Conservation (phyloP, 768 basidiomycete genomes). For the Termitomyces sp. region DNA sequence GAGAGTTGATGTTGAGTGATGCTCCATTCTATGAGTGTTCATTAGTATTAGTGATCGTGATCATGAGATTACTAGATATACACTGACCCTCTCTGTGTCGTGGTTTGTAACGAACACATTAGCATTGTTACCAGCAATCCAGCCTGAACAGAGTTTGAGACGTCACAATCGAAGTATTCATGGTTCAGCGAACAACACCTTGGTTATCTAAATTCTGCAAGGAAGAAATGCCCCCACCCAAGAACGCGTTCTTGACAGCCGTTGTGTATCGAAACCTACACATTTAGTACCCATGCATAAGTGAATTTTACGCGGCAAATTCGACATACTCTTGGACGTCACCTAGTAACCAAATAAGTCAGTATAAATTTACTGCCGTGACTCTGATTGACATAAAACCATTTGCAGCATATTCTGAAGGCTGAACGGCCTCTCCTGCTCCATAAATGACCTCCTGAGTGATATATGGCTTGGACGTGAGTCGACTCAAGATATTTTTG, state of each 20-base stretch:
- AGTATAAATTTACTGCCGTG: not conserved
- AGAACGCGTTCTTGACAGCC: slow-evolving; percentile 47
- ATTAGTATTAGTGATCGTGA: not conserved
- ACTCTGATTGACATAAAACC: slow-evolving; percentile 24
- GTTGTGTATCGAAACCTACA: slow-evolving; percentile 55
- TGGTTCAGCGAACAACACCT: slow-evolving; percentile 25
- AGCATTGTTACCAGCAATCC: slow-evolving; percentile 47
- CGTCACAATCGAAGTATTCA: not conserved
- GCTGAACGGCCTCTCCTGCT: slow-evolving; percentile 46
- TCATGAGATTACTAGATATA: not conserved
- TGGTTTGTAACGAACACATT: slow-evolving; percentile 70
- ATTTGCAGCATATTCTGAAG: slow-evolving; percentile 49
- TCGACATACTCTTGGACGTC: slow-evolving; percentile 57
- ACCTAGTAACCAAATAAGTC: slow-evolving; percentile 21
- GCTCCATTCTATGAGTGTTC: slow-evolving; percentile 33
- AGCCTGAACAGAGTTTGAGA: slow-evolving; percentile 32
- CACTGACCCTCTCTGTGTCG: slow-evolving; percentile 56
- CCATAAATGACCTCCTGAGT: slow-evolving; percentile 62
- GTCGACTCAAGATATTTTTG: slow-evolving; percentile 42
- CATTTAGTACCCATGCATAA: not conserved
- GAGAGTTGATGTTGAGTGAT: slow-evolving; percentile 54
- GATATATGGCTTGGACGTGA: slow-evolving; percentile 44
- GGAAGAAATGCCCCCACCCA: slow-evolving; percentile 41
- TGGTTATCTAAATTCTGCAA: slow-evolving; percentile 47
- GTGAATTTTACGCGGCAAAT: not conserved